Percentiles rank a stretch among this genome's conserved stretches.
phyloP scores from a whole-genome alignment of 1,284 basidiomycete species.

The Mycena citricolor region DNA sequence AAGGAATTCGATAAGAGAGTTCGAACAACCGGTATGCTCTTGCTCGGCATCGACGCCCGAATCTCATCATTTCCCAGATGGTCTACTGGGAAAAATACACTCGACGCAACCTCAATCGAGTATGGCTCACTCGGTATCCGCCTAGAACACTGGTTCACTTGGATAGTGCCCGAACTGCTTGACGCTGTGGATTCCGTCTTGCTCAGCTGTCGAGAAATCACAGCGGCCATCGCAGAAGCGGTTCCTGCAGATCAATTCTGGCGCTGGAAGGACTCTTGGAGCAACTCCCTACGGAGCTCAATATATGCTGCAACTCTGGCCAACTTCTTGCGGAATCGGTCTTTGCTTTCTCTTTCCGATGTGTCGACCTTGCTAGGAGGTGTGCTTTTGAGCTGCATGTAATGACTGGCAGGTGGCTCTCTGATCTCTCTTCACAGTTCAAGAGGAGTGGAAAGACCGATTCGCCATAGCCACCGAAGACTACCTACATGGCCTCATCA shows the following conservation, averaged over 20 bases:
- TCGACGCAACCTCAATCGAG: slow-evolving; percentile 64
- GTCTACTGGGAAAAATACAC: slow-evolving; percentile 72
- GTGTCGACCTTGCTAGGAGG: slow-evolving; percentile 18
- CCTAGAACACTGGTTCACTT: slow-evolving; percentile 10
- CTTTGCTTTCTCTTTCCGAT: slow-evolving; percentile 45
- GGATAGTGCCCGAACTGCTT: slow-evolving; percentile 59
- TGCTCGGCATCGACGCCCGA: background rate
- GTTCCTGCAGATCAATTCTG: slow-evolving; percentile 75
- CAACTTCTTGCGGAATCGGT: slow-evolving; percentile 62
- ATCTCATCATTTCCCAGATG: slow-evolving; percentile 30
- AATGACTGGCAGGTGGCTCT: background rate
- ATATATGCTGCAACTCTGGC: slow-evolving; percentile 67
- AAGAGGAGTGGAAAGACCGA: slow-evolving; percentile 68
- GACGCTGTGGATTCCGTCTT: slow-evolving; percentile 56
- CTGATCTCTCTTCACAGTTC: slow-evolving; percentile 44
- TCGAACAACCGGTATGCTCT: slow-evolving; percentile 45
- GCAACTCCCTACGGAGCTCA: slow-evolving; percentile 58
- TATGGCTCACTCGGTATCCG: slow-evolving; percentile 34
- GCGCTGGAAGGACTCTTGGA: slow-evolving; percentile 82
- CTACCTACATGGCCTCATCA: slow-evolving; percentile 83
- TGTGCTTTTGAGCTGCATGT: no score
- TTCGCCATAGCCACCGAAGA: slow-evolving; percentile 74
- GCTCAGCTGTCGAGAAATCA: slow-evolving; percentile 51
- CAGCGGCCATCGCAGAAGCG: slow-evolving; percentile 49
- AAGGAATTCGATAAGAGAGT: slow-evolving; percentile 72